A percentile compares a stretch with the other conserved stretches of the same genome.
Evolutionary conservation across 176 grass and related monocot genomes (phyloP).

Genomic region (Oryza rufipogon): DNA sequence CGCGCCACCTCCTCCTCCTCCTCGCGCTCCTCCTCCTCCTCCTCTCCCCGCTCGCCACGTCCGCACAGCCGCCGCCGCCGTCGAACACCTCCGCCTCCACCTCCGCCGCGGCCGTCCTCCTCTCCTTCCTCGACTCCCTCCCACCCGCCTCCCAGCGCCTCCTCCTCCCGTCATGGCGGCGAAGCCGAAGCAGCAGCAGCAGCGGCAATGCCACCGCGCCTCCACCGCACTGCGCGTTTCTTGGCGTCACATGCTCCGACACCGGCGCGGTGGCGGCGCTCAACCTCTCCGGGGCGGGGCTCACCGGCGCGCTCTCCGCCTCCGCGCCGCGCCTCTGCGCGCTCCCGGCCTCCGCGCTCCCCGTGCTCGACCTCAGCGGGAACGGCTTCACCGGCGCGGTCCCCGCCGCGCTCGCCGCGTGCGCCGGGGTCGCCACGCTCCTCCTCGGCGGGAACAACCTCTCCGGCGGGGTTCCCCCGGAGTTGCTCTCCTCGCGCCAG

Average conservation of each 20-base stretch:
- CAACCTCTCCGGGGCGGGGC: slow-evolving; percentile 53
- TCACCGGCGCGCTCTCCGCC: slow-evolving; percentile 36
- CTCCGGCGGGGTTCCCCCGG: slow-evolving; percentile 44
- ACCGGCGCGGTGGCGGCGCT: slow-evolving; percentile 34
- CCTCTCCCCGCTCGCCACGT: slow-evolving; percentile 6
- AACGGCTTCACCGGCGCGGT: slow-evolving; percentile 57
- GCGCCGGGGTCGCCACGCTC: slow-evolving; percentile 44
- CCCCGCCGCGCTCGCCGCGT: slow-evolving; percentile 49
- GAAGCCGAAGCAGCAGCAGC: background rate
- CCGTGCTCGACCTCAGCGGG: slow-evolving; percentile 53
- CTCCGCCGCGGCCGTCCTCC: slow-evolving; percentile 21
- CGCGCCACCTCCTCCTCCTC: background rate
- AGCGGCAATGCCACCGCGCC: too few relatives aligned
- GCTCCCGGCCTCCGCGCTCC: slow-evolving; percentile 38
- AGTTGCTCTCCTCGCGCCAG: slow-evolving; percentile 35
- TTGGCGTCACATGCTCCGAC: slow-evolving; percentile 55
- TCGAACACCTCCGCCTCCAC: background rate
- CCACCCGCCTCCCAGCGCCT: slow-evolving; percentile 33
- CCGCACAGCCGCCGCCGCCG: background rate
- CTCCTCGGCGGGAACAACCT: slow-evolving; percentile 57
- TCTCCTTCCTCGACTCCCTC: slow-evolving; percentile 53
- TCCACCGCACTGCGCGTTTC: slow-evolving; percentile 42
- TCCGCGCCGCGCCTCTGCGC: slow-evolving; percentile 45
- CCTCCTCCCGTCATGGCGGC: slow-evolving; percentile 49
- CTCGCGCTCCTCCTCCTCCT: background rate